A percentile compares a stretch with the other conserved stretches of the same genome.
Conservation (phyloP, 257 asterid species). For the Solanum peruvianum region DNA sequence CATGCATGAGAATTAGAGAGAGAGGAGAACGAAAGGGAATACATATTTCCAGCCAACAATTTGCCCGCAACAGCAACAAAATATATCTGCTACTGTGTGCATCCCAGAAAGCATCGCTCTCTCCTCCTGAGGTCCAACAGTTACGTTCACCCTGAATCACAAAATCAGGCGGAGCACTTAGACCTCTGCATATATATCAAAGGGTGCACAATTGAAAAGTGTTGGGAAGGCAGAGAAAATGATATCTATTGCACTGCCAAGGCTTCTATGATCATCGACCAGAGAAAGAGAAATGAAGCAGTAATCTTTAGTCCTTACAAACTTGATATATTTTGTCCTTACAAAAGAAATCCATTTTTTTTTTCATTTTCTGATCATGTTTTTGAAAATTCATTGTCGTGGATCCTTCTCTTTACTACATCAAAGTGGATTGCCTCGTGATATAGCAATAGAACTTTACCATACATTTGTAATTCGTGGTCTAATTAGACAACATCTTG, state of each 20-base stretch:
- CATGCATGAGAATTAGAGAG: background rate
- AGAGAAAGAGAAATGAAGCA: background rate
- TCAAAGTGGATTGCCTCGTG: background rate
- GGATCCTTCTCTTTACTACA: too few species aligned
- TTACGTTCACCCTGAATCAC: constrained; percentile 39
- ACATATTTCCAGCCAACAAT: constrained; percentile 91
- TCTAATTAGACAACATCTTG: background rate
- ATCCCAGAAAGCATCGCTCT: constrained; percentile 71
- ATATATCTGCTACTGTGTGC: constrained; percentile 74
- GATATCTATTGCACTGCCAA: background rate
- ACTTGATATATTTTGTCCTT: too few species aligned
- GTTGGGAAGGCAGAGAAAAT: background rate
- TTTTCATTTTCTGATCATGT: too few species aligned
- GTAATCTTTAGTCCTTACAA: background rate
- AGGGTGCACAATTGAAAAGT: background rate
- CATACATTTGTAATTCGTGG: background rate
- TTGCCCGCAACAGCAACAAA: constrained; percentile 75
- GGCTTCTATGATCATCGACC: background rate
- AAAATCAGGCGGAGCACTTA: background rate
- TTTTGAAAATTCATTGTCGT: too few species aligned
- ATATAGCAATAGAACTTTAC: background rate
- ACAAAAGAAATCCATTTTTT: too few species aligned
- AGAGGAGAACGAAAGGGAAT: constrained; percentile 5
- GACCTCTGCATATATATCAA: background rate
- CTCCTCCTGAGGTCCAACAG: constrained; percentile 63